Conservation (phyloP, 176 grass and related monocot species). For the Otatea glauca region DNA sequence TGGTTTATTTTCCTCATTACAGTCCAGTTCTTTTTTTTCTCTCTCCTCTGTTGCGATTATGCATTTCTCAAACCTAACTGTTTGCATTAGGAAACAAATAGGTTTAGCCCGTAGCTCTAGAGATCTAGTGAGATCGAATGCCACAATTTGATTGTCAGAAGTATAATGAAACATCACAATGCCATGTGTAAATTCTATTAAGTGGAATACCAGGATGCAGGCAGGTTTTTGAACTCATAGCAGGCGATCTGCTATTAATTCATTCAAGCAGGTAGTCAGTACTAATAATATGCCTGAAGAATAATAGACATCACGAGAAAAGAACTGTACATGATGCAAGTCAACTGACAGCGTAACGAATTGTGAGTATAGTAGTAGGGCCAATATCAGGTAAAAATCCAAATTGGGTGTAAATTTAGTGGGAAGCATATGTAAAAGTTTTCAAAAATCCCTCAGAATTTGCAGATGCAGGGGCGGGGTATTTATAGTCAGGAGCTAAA, state of each 20-base stretch:
- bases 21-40: background rate
- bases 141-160: background rate
- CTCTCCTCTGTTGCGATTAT: background rate
- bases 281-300: too few species aligned
- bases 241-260: too few species aligned
- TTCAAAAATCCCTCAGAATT: too few species aligned
- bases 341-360: background rate
- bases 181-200: background rate
- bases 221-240: too few species aligned
- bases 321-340: slow-evolving; percentile 4
- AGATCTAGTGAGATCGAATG: background rate
- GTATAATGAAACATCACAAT: background rate
- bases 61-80: background rate
- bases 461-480: too few species aligned
- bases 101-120: background rate
- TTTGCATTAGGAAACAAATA: background rate
- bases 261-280: too few species aligned
- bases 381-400: too few species aligned
- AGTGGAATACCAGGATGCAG: slow-evolving; percentile 1
- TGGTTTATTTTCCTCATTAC: background rate
- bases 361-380: background rate
- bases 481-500: background rate
- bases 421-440: too few species aligned
- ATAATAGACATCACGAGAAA: background rate
- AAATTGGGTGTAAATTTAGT: too few species aligned